Base-by-base conservation (phyloP, 768 basidiomycete species). In the Cytidiella melzeri region DNA sequence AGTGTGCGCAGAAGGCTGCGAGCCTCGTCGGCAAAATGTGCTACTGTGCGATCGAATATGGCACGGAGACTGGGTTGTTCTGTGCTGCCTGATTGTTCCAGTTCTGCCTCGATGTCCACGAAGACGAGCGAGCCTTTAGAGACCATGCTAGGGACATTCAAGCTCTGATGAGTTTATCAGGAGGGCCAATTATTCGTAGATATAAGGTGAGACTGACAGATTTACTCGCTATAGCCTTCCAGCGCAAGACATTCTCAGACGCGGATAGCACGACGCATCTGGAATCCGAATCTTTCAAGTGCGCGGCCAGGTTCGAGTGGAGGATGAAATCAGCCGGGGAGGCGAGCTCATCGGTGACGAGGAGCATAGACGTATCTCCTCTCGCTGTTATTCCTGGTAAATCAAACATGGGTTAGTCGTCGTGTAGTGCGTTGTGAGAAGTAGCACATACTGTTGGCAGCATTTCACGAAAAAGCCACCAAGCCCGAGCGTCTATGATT, bases 311-410 rank as follows among this genome's bases (percentile, higher is more conserved):
- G 39, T 70, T 65, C 10, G 71, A 71, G 52, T 87, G 80, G 1
- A 91, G 69, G 9, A 89, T 56, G 56, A 90, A 91, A 51, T 88
- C 85, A 10, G 80, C 84, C 1, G 88, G 82, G 0, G 88, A 77
- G 0, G 73, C 67, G 0, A 90, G 69, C 43, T 86, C 75, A 57
- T 91, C 88, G 5, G 86, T 84, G 5, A 91, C 70, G 0, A 90
- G 67, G 10, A 86, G 57, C n/a, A n/a, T n/a, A n/a, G n/a, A n/a
- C 13, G 81, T 57, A 7, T 80, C 73, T 24, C 71, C 70, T 27
- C 10, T 26, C 2, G 26, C 7, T 21, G 44, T 37, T 24, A 37
- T 4, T n/a, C 19, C 3, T 10, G 47, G 47, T 10, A 48, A 30
- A 9, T 41, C 38, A 21, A 40, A 42, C 47, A 48, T 48, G 34